Percentiles rank a stretch among this genome's conserved stretches.
These are phyloP conservation scores for Penicillium sp. DNA, from an alignment of 2,329 filamentous ascomycete genomes.

Conservation along the genomic window DNA sequence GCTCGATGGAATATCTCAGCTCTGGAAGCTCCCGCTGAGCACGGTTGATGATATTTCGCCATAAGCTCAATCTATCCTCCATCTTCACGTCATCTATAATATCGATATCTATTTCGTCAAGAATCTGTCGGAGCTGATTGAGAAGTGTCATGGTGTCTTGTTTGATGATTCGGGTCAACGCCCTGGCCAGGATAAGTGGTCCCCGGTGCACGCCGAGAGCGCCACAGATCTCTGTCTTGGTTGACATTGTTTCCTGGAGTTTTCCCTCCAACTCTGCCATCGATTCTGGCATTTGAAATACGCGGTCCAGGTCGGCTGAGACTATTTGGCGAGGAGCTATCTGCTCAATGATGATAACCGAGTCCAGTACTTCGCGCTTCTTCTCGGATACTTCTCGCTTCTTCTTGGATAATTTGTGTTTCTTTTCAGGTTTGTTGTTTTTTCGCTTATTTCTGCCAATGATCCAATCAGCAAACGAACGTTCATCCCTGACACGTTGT, in stretches of 20 bases:
- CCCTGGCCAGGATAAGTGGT: neutral
- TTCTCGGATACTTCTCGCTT: no score
- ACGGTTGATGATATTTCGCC: constrained; percentile 24
- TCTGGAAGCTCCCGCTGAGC: constrained; percentile 15
- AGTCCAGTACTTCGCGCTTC: neutral
- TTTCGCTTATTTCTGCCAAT: neutral
- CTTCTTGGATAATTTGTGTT: neutral
- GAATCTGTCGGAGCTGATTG: constrained; percentile 17
- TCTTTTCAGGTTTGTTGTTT: neutral
- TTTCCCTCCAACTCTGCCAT: neutral
- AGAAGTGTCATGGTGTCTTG: constrained; percentile 25
- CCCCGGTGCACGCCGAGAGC: neutral
- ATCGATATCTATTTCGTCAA: constrained; percentile 24
- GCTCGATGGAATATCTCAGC: constrained; percentile 22
- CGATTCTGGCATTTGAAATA: neutral
- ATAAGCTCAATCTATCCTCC: constrained; percentile 27
- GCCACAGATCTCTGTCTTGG: constrained; percentile 3
- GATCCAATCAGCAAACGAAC: neutral
- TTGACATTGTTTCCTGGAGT: neutral
- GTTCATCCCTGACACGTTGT: neutral
- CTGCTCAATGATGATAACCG: constrained; percentile 9
- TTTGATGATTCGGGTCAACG: constrained; percentile 24
- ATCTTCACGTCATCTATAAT: constrained; percentile 28
- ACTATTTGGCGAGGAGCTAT: constrained; percentile 10
- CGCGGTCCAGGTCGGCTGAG: constrained; percentile 4